Percentiles rank a stretch among this genome's conserved stretches.
phyloP scores from a whole-genome alignment of 2,329 filamentous ascomycete genomes.

The Ophiostoma ulmi region DNA sequence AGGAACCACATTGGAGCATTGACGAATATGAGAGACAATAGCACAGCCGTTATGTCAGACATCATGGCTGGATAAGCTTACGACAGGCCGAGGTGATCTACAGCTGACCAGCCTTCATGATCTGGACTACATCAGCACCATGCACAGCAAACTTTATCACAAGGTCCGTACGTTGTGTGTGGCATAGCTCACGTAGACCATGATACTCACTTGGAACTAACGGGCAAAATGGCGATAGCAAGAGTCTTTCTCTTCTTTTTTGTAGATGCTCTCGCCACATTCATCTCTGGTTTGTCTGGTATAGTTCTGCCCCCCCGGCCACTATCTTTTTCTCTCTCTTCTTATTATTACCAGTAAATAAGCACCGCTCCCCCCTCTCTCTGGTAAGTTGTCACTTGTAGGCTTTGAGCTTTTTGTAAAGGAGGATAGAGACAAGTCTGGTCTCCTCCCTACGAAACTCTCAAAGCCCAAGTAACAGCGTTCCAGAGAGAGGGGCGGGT shows the following conservation, averaged over 20 bases:
- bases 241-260: slow-evolving; percentile 20
- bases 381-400: slow-evolving; percentile 19
- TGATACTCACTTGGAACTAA: neutral
- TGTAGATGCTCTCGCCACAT: neutral
- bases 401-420: slow-evolving; percentile 27
- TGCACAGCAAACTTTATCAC: neutral
- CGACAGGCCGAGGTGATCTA: neutral
- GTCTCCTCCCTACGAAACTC: slow-evolving; percentile 26
- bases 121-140: neutral
- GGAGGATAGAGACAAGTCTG: slow-evolving; percentile 15
- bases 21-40: neutral
- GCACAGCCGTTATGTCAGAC: neutral
- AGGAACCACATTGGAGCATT: neutral
- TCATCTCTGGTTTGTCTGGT: neutral
- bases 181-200: neutral
- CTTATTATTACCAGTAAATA: neutral
- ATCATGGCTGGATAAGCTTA: neutral
- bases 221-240: slow-evolving; percentile 52
- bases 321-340: neutral
- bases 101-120: neutral
- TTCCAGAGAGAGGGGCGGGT: neutral
- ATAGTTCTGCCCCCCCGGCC: neutral
- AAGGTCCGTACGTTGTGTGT: neutral
- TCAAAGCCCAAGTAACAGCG: slow-evolving; percentile 26
- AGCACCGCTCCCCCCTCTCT: neutral